phyloP scores from a whole-genome alignment of 176 grass and related monocot genomes.

The Panicum miliaceum region DNA sequence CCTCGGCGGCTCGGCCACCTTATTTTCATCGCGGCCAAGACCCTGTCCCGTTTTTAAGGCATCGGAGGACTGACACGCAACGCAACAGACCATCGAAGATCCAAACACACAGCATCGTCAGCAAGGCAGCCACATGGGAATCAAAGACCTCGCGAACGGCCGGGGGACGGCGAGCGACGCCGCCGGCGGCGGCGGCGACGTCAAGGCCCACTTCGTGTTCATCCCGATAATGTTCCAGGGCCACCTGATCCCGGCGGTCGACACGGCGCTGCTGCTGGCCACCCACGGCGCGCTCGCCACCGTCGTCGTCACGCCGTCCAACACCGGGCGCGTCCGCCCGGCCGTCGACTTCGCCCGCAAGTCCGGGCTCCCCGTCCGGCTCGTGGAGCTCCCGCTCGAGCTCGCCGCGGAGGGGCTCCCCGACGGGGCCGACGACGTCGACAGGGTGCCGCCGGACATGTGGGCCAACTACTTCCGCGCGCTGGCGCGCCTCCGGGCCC shows the following conservation, averaged over 20 bases:
- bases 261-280: slow-evolving; percentile 56
- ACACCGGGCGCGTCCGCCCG: slow-evolving; percentile 33
- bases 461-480: slow-evolving; percentile 32
- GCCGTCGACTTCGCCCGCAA: slow-evolving; percentile 19
- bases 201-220: slow-evolving; percentile 60
- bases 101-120: not conserved
- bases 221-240: slow-evolving; percentile 61
- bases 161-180: not conserved
- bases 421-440: slow-evolving; percentile 42
- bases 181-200: not conserved
- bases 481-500: slow-evolving; percentile 3
- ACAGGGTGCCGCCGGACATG: slow-evolving; percentile 23
- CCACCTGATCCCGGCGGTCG: slow-evolving; percentile 59
- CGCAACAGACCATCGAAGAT: not conserved
- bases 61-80: not conserved
- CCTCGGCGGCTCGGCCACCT: no score
- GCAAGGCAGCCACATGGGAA: slow-evolving; percentile 10
- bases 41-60: not conserved
- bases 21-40: not conserved
- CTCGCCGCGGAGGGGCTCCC: slow-evolving; percentile 35
- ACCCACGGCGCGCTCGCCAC: slow-evolving; percentile 43
- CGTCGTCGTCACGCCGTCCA: slow-evolving; percentile 56
- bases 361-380: slow-evolving; percentile 33
- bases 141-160: not conserved
- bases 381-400: slow-evolving; percentile 48